phyloP scores from a whole-genome alignment of 106 monocot genomes.

The Posidonia australis region DNA sequence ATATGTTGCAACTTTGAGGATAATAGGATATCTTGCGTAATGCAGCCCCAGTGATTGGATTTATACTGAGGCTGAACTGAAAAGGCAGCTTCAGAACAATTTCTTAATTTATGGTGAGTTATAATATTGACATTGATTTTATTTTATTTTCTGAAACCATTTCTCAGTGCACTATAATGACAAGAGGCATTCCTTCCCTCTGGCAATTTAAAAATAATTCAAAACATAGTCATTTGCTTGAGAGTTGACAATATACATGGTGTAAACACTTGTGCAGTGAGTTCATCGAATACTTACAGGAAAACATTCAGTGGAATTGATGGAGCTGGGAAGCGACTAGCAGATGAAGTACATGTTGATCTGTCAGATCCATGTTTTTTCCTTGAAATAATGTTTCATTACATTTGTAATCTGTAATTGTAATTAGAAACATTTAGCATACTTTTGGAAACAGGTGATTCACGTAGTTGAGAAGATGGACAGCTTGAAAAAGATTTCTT shows the following conservation, averaged over 20 bases:
- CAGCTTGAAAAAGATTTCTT: conserved; percentile 78
- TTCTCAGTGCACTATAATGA: neutral
- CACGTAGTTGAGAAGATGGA: conserved; percentile 47
- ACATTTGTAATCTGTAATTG: neutral
- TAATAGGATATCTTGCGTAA: neutral
- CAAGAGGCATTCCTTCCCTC: too few relatives aligned
- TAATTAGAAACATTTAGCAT: neutral
- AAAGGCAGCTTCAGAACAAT: conserved; percentile 50
- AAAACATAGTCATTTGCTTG: too few relatives aligned
- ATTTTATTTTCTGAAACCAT: neutral
- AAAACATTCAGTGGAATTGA: conserved; percentile 91
- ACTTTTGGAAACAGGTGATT: conserved; percentile 32
- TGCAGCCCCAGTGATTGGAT: conserved; percentile 95
- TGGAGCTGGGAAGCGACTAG: conserved; percentile 78
- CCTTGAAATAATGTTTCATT: neutral
- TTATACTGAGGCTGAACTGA: conserved; percentile 72
- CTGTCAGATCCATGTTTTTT: neutral
- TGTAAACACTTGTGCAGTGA: conserved; percentile 33
- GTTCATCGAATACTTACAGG: conserved; percentile 79
- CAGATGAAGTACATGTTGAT: conserved; percentile 58
- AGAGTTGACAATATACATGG: too few relatives aligned
- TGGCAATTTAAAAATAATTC: neutral
- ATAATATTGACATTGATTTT: neutral
- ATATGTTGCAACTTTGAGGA: too few relatives aligned
- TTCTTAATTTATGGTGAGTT: conserved; percentile 77